Conservation (phyloP, 257 asterid genomes). For the Scutellaria baicalensis region DNA sequence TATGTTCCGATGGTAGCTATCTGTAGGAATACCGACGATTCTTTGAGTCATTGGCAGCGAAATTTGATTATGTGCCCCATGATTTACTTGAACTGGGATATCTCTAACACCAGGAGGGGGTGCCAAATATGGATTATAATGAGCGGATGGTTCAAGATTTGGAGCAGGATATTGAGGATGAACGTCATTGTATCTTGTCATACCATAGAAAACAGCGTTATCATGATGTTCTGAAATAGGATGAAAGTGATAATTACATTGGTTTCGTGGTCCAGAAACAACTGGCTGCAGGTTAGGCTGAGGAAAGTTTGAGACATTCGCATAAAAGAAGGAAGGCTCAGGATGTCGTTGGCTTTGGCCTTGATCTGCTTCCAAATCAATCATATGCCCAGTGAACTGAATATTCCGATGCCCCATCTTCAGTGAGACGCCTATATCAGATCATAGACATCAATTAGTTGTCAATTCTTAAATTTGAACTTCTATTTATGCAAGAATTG, state of each 20-base stretch:
- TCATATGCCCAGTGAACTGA: constrained; percentile 37
- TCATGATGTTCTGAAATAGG: constrained; percentile 54
- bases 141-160: constrained; percentile 38
- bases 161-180: background rate
- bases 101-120: constrained; percentile 48
- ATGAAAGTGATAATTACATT: constrained; percentile 31
- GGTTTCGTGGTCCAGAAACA: constrained; percentile 33
- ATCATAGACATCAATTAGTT: background rate
- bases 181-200: constrained; percentile 40
- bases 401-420: constrained; percentile 69
- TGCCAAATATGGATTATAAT: constrained; percentile 48
- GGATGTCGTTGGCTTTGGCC: constrained; percentile 49
- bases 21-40: constrained; percentile 18
- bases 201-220: constrained; percentile 38
- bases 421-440: constrained; percentile 37
- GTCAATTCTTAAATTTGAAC: background rate
- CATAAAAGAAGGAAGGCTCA: constrained; percentile 53
- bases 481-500: no score
- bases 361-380: constrained; percentile 49
- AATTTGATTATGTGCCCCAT: constrained; percentile 38
- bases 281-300: constrained; percentile 37
- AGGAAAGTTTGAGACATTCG: constrained; percentile 41
- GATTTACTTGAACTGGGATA: constrained; percentile 45
- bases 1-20: constrained; percentile 31
- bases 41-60: constrained; percentile 20